A percentile compares a stretch with the other conserved stretches of the same genome.
Conservation (phyloP, 2,329 filamentous ascomycete genomes). For the Epichloe typhina region DNA sequence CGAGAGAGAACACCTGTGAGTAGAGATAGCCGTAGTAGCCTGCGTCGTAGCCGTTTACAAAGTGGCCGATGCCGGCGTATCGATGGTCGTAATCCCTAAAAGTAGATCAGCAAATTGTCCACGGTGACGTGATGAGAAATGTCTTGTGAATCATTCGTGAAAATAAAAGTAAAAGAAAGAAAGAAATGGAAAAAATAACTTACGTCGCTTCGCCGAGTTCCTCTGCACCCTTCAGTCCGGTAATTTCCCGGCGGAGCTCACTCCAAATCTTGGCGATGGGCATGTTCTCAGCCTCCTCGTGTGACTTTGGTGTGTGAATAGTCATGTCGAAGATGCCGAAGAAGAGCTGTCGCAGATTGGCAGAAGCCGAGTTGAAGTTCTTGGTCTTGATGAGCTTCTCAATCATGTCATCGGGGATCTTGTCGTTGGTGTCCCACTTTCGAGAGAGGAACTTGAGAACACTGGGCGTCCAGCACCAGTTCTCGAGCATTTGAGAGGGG, state of each 20-base stretch:
- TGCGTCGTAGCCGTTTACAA: constrained; percentile 75
- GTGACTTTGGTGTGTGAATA: constrained; percentile 57
- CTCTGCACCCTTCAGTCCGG: constrained; percentile 62
- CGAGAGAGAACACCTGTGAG: constrained; percentile 67
- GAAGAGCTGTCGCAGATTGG: constrained; percentile 66
- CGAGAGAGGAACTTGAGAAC: constrained; percentile 54
- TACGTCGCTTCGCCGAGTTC: constrained; percentile 43
- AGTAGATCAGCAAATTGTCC: constrained; percentile 13
- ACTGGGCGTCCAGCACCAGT: constrained; percentile 60
- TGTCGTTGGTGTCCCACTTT: constrained; percentile 57
- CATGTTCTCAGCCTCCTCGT: constrained; percentile 53
- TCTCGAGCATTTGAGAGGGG: constrained; percentile 58
- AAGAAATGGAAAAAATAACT: constrained; percentile 12
- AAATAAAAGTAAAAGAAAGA: too few species aligned
- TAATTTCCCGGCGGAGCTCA: constrained; percentile 55
- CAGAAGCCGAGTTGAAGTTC: constrained; percentile 68
- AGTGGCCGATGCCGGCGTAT: constrained; percentile 68
- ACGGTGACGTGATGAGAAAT: too few species aligned
- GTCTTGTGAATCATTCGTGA: not conserved
- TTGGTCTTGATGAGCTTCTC: constrained; percentile 63
- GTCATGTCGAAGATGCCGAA: constrained; percentile 80
- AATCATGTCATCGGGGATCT: constrained; percentile 63
- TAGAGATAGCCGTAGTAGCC: constrained; percentile 69
- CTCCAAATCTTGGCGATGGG: constrained; percentile 60
- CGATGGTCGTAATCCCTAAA: constrained; percentile 58